Evolutionary conservation across 352 stramenopile genomes (phyloP).

Genomic region (Globisporangium solare): DNA sequence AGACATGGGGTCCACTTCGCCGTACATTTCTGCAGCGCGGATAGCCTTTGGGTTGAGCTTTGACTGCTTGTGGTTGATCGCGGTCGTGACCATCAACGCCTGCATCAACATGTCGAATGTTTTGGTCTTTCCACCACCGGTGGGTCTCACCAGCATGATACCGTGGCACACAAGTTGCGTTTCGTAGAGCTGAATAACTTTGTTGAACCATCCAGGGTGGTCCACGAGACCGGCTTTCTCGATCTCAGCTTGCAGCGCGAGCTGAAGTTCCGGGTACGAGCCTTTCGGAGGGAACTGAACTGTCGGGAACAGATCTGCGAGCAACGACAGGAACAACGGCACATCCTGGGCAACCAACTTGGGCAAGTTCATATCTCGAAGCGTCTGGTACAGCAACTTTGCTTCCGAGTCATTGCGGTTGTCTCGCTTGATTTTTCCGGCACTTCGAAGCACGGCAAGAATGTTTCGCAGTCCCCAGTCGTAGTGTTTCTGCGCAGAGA

Average conservation of each 20-base stretch:
- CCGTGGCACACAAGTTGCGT: slow-evolving; percentile 97
- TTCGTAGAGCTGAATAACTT: slow-evolving; percentile 98
- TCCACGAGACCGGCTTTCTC: slow-evolving; percentile 90
- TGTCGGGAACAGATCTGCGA: slow-evolving; percentile 96
- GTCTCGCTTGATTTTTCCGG: slow-evolving; percentile 90
- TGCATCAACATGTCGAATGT: slow-evolving; percentile 95
- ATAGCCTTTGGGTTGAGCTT: slow-evolving; percentile 98
- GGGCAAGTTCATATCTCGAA: slow-evolving; percentile 97
- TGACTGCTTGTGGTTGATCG: slow-evolving; percentile 93
- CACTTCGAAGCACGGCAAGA: slow-evolving; percentile 82
- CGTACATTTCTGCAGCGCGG: slow-evolving; percentile 97
- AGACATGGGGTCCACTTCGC: slow-evolving; percentile 94
- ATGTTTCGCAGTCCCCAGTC: slow-evolving; percentile 91
- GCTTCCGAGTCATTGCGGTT: slow-evolving; percentile 86
- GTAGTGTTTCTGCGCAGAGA: slow-evolving; percentile 92
- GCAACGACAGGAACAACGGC: slow-evolving; percentile 94
- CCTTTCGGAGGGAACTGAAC: slow-evolving; percentile 89
- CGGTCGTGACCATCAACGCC: slow-evolving; percentile 90
- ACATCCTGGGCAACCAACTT: slow-evolving; percentile 98
- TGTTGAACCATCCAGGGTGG: slow-evolving; percentile 89
- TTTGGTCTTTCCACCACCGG: slow-evolving; percentile 96
- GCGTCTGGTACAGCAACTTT: slow-evolving; percentile 85
- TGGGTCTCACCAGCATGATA: slow-evolving; percentile 98
- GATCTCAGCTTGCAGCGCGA: slow-evolving; percentile 81
- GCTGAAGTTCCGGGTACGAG: slow-evolving; percentile 95